phyloP scores from a whole-genome alignment of 208 protist genomes.

The Leishmania gerbilli region DNA sequence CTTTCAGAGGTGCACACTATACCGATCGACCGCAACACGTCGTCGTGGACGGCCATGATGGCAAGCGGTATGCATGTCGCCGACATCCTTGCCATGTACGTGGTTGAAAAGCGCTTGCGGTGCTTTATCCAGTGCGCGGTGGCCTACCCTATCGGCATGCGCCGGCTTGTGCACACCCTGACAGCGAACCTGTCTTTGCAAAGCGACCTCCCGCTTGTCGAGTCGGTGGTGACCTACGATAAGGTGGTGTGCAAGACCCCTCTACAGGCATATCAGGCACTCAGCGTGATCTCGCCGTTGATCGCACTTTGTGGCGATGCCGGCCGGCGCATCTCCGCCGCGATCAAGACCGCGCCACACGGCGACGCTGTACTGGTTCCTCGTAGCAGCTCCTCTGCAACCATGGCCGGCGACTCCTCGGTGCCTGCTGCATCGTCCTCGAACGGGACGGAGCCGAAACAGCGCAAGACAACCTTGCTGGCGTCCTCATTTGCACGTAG shows the following conservation, averaged over 20 bases:
- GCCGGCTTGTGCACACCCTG: conserved; percentile 49
- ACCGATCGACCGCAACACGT: conserved; percentile 29
- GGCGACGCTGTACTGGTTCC: conserved; percentile 6
- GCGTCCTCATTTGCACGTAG: not conserved
- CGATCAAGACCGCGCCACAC: conserved; percentile 14
- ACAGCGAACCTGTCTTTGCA: conserved; percentile 53
- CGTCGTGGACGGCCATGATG: conserved; percentile 42
- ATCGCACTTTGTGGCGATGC: conserved; percentile 58
- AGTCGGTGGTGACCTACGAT: conserved; percentile 63
- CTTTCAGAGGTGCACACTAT: conserved; percentile 5
- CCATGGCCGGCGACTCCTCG: not conserved
- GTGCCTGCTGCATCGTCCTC: not conserved
- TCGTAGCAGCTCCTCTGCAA: not conserved
- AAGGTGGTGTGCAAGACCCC: conserved; percentile 61
- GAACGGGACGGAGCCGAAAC: not conserved
- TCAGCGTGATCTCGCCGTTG: conserved; percentile 49
- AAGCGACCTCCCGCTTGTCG: conserved; percentile 65
- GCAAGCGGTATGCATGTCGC: conserved; percentile 47
- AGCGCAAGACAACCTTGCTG: not conserved
- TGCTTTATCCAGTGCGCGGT: conserved; percentile 45
- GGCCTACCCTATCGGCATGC: conserved; percentile 41
- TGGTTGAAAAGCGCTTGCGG: conserved; percentile 44
- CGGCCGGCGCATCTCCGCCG: conserved; percentile 19
- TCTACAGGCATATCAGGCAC: conserved; percentile 48
- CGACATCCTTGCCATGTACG: conserved; percentile 45